Conservation (phyloP, 495 filamentous ascomycete species). For the Penicillium pulvis region DNA sequence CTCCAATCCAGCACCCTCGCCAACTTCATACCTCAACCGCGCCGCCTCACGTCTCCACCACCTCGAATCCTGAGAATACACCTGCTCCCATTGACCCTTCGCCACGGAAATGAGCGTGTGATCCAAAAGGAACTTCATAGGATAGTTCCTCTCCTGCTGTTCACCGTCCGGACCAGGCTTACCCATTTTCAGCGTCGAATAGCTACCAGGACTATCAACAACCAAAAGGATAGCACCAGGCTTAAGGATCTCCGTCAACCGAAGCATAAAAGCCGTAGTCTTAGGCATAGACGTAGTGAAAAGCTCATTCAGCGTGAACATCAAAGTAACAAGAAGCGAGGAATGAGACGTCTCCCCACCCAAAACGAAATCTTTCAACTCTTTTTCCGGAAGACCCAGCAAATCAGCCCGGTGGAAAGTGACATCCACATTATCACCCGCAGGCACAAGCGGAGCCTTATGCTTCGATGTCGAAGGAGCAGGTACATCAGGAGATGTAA, state of each 20-base stretch:
- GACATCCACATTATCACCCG: constrained; percentile 37
- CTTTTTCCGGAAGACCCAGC: constrained; percentile 48
- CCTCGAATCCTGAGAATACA: constrained; percentile 69
- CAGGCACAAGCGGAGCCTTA: constrained; percentile 54
- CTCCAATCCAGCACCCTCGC: constrained; percentile 63
- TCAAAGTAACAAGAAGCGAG: constrained; percentile 69
- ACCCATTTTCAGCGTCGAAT: constrained; percentile 74
- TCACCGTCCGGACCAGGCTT: constrained; percentile 30
- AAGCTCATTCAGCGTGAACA: constrained; percentile 98
- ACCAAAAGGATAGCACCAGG: constrained; percentile 73
- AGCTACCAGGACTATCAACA: constrained; percentile 89
- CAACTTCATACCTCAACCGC: constrained; percentile 75
- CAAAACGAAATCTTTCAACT: constrained; percentile 43
- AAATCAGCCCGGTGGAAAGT: constrained; percentile 65
- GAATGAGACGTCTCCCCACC: constrained; percentile 13
- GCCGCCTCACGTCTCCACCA: constrained; percentile 78
- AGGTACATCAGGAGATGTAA: constrained; percentile 37
- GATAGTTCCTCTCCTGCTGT: constrained; percentile 68
- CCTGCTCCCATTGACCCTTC: constrained; percentile 65
- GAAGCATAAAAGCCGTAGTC: constrained; percentile 73
- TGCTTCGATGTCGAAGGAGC: constrained; percentile 26
- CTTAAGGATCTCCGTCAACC: constrained; percentile 56
- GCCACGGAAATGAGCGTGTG: constrained; percentile 66
- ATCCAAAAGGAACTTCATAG: constrained; percentile 92
- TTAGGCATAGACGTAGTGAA: constrained; percentile 73